Conservation (phyloP, 2,329 filamentous ascomycete genomes). For the Botrytis squamosa region DNA sequence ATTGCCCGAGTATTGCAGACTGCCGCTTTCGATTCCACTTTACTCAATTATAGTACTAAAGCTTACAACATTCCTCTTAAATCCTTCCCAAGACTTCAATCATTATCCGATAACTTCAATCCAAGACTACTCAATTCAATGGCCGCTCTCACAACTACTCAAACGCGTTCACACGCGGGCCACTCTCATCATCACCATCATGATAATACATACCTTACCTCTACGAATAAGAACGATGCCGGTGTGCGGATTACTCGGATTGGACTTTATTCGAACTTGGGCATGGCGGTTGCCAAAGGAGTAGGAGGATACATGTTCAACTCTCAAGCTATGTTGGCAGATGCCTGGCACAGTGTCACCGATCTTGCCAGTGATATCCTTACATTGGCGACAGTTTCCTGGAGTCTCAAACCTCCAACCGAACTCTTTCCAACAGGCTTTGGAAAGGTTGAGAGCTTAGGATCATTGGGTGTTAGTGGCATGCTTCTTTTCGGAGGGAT, state of each 20-base stretch:
- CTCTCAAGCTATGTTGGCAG: constrained; percentile 87
- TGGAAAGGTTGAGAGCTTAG: constrained; percentile 96
- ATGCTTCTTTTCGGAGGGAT: constrained; percentile 86
- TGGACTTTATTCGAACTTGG: constrained; percentile 82
- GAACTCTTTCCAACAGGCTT: constrained; percentile 85
- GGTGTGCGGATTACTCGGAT: constrained; percentile 92
- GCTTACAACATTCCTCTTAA: constrained; percentile 24
- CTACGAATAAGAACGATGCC: constrained; percentile 83
- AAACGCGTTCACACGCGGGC: constrained; percentile 46
- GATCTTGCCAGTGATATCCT: constrained; percentile 94
- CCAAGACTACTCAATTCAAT: constrained; percentile 33
- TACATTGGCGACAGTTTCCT: constrained; percentile 91
- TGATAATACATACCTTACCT: constrained; percentile 80
- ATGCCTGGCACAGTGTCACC: constrained; percentile 92
- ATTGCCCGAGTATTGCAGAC: constrained; percentile 36
- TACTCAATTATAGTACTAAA: constrained; percentile 28
- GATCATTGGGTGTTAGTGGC: constrained; percentile 87
- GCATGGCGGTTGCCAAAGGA: constrained; percentile 92
- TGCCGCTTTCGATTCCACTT: constrained; percentile 30
- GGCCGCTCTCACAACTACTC: constrained; percentile 37
- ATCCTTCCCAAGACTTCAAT: constrained; percentile 33
- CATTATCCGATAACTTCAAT: constrained; percentile 29
- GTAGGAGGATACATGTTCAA: constrained; percentile 92
- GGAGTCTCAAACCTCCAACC: constrained; percentile 82
- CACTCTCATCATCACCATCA: constrained; percentile 72